Evolutionary conservation across 1,284 basidiomycete species (phyloP), one percentile per base, ranked within the genome.

Genomic region (Ustilago tritici): DNA sequence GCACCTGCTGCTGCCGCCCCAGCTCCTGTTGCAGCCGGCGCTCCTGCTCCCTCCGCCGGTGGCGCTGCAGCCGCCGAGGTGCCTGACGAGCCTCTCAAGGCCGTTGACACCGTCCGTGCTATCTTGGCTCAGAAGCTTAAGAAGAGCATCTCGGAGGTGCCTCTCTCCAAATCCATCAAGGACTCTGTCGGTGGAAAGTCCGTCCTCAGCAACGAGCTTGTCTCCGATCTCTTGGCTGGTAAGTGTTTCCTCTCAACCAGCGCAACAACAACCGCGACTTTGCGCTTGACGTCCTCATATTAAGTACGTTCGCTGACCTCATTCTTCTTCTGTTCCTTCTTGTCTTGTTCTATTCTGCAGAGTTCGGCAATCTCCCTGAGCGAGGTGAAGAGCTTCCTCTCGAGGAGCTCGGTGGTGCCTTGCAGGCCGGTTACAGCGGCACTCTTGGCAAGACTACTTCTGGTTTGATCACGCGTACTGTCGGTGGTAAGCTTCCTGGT

Each of bases 171-270:
- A 88, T 93, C 95, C 1, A 95, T 99, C 89, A 98, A 98, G 88
- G 96, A 99, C 85, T 92, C 98, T 70, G 95, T 98, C 59, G 95
- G 95, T 49, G 97, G 97, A 79, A 99, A 99, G 88, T 98, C 95
- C 31, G 98, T 97, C 0, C 89, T 99, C 66, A 95, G 97, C 87
- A 98, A 98, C 87, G 95, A 98, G 87, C 95, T 98, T 75, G 89
- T 98, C 55, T 95, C 95, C 59, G 77, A 97, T 86, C 89, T 97
- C 34, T 93, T 95, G 84, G 90, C 65, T 50, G 43, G 43, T 46
- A 46, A 46, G 43, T 46, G 9, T 46, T 46, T 19, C 9, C 5
- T 46, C 14, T 11, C n/a, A 46, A 9, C 14, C 7, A 70, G 82
- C 49, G 49, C 49, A n/a, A 14, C 32, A 28, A 6, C 23, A 7